Base-by-base conservation (phyloP, 352 stramenopile species). In the Phytophthora podocarpi region DNA sequence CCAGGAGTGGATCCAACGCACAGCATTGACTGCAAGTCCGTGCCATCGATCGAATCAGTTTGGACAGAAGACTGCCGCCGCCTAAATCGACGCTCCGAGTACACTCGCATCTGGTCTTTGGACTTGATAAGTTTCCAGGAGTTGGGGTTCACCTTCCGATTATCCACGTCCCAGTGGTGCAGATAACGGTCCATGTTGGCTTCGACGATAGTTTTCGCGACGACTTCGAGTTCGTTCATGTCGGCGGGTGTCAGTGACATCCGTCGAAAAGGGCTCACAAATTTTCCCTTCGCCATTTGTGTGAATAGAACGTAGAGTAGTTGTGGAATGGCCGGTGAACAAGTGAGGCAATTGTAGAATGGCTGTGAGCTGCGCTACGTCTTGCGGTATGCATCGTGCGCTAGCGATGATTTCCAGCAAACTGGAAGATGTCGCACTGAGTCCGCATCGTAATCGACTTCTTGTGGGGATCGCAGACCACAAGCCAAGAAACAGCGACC, bases 61-160 rank as follows among this genome's bases (percentile, higher is more conserved):
- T 23, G 24, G 26, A n/a, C n/a, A n/a, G n/a, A n/a, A 46, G 39
- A 24, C 11, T n/a, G 23, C 15, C 23, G 37, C 11, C 26, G 40
- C 11, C 23, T 49, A 20, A 23, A 32, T 40, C 23, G 23, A 23
- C 35, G 51, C 23, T 68, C 53, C 7, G 59, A 45, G 49, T 67
- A 74, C 15, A 70, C 46, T 10, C 48, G 46, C 31, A 70, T 45
- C 30, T 61, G 37, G 8, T 64, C 45, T 27, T 49, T 58, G 7
- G 39, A 59, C 54, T 71, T 74, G 43, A 70, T 27, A 18, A 66
- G 24, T 21, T 74, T 74, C 65, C 65, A 74, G 16, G 58, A 41
- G 9, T 45, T 61, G 1, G 31, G 36, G 36, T 80, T 70, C 11
- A 80, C 66, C 8, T 60, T 55, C 8, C 61, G 31, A 10, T 58